phyloP scores from a whole-genome alignment of 2,329 filamentous ascomycete genomes.

The Tolypocladium inflatum region DNA sequence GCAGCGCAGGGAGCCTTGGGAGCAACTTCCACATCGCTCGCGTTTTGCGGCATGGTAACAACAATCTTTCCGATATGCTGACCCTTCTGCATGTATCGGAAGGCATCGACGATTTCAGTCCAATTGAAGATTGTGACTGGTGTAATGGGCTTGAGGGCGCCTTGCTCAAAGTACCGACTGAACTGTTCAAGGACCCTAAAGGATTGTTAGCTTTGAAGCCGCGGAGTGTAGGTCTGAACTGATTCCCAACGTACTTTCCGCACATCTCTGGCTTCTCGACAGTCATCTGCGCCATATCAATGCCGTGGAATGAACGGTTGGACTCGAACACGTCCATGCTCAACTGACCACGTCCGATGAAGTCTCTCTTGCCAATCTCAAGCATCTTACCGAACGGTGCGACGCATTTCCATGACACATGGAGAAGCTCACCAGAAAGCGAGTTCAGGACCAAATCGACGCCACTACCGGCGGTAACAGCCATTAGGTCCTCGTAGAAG shows the following conservation, averaged over 20 bases:
- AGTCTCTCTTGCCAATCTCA: slow-evolving; percentile 25
- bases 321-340: slow-evolving; percentile 32
- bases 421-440: slow-evolving; percentile 20
- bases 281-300: slow-evolving; percentile 16
- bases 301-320: slow-evolving; percentile 18
- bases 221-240: not conserved
- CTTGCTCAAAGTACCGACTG: not conserved
- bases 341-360: slow-evolving; percentile 24
- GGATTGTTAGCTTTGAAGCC: not conserved
- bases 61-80: slow-evolving; percentile 12
- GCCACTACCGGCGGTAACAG: slow-evolving; percentile 17
- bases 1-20: not conserved
- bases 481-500: slow-evolving; percentile 18
- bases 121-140: not conserved
- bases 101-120: slow-evolving; percentile 7
- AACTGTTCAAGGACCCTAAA: not conserved
- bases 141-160: slow-evolving; percentile 3
- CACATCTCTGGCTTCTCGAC: not conserved
- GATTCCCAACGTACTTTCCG: not conserved
- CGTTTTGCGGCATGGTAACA: slow-evolving; percentile 4
- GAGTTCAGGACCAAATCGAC: slow-evolving; percentile 28
- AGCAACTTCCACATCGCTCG: not conserved
- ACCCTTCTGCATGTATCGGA: slow-evolving; percentile 11
- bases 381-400: slow-evolving; percentile 20
- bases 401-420: slow-evolving; percentile 23